Evolutionary conservation across 192 early-diverging fungal species (phyloP), one percentile per base, ranked within the genome.

Genomic region (Coemansia biformis): DNA sequence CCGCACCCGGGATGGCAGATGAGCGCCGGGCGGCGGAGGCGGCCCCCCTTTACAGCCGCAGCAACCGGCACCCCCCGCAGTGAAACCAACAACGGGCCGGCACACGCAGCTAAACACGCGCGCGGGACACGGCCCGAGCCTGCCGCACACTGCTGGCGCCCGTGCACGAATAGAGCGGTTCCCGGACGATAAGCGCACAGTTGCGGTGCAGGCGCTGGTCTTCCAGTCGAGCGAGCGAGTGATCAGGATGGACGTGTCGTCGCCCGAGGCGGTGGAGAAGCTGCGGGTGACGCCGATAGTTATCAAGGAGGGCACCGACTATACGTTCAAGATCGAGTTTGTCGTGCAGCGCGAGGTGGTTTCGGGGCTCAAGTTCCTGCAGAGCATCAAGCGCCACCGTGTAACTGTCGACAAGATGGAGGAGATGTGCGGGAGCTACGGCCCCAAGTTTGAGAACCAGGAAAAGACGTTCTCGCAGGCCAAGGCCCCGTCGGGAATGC

Each of bases 351-450:
- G 92, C 63, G 91, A 96, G 46, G 86, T 99, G 24, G 86, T 99
- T 8, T 86, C 87, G 48, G 96, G 96, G 16, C 79, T 99, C 46
- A 95, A 91, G 73, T 96, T 93, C 78, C 62, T 91, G 57, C 96
- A 99, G 48, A 80, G 86, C 32, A 83, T 96, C 49, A 99, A 93
- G 81, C 83, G 92, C 63, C 59, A 67, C 51, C 86, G 86, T n/a
- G 70, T 93, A 22, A 38, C 59, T 79, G 88, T 96, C 23, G 96
- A 96, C 58, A 89, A 84, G 76, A 81, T 78, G 47, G 91, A 99
- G 58, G 89, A 93, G 57, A 96, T 99, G 93, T 81, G 95, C 59
- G 96, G 96, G 46, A 89, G 86, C 50, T 99, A 92, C 56, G 93
- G 93, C 29, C 93, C 96, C 30, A 75, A 79, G 36, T 45, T 66